These are phyloP conservation scores for Diplodia scrobiculata DNA, from an alignment of 2,329 filamentous ascomycete species.

Conservation along the genomic window DNA sequence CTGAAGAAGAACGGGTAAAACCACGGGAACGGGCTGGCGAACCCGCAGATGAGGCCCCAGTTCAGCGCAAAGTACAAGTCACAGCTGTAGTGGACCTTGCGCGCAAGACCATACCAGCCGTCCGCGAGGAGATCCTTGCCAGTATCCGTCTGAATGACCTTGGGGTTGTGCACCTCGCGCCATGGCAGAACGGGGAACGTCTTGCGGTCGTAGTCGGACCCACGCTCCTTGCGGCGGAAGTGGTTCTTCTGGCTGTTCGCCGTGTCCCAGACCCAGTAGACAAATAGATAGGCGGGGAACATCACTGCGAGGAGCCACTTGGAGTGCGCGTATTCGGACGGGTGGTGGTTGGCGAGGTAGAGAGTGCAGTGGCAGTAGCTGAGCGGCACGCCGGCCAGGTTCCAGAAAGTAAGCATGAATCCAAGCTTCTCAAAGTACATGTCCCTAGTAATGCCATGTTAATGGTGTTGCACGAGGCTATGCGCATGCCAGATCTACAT, in stretches of 20 bases:
- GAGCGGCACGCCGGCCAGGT: slow-evolving; percentile 84
- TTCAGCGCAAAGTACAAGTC: slow-evolving; percentile 75
- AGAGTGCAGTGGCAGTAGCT: slow-evolving; percentile 93
- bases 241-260: slow-evolving; percentile 93
- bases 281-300: slow-evolving; percentile 72
- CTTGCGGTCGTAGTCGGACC: slow-evolving; percentile 65
- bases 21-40: slow-evolving; percentile 81
- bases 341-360: slow-evolving; percentile 81
- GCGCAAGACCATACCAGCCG: slow-evolving; percentile 80
- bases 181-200: slow-evolving; percentile 91
- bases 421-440: slow-evolving; percentile 98
- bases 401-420: slow-evolving; percentile 99
- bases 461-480: slow-evolving; percentile 10
- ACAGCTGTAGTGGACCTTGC: slow-evolving; percentile 80
- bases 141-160: slow-evolving; percentile 70
- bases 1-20: slow-evolving; percentile 84
- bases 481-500: slow-evolving; percentile 34
- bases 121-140: slow-evolving; percentile 79
- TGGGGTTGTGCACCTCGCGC: slow-evolving; percentile 78
- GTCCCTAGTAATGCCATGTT: slow-evolving; percentile 59
- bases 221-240: slow-evolving; percentile 78
- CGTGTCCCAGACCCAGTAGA: slow-evolving; percentile 92
- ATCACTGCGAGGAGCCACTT: slow-evolving; percentile 65
- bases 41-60: slow-evolving; percentile 82
- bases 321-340: slow-evolving; percentile 76